Base-by-base conservation (phyloP, 345 rosid species). In the Syzygium grande region DNA sequence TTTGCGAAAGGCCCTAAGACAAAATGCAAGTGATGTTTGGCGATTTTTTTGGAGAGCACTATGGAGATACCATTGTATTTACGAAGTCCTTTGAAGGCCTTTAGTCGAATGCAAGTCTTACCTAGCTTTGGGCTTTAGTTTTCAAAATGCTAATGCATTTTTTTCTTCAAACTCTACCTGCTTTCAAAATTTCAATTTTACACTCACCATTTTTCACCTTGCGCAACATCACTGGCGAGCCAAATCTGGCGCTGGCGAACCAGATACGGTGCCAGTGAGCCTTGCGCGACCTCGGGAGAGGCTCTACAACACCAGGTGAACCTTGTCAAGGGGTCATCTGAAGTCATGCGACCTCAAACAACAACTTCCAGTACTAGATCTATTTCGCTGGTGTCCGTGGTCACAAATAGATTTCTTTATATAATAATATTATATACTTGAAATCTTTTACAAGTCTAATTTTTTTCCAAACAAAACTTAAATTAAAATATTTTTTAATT, bases 381-480 rank as follows among this genome's bases (percentile, higher is more conserved):
- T 68, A 1, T 5, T 1, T 34, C 0, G 25, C 11, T 0, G 1
- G 23, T 34, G 38, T 34, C 2, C 7, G 2, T 1, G 1, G 1
- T 73, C 7, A 2, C 25, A 17, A 4, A 2, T 68, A 34, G 21
- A 68, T 68, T 34, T 34, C 16, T 3, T 34, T 68, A 34, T 34
- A 16, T 17, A 30, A 16, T 17, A 7, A 68, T 68, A 2, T 34
- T 68, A 34, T 34, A 17, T 68, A 21, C 23, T 30, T 34, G 34
- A 17, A 68, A 43, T 68, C 46, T 12, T 34, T 41, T 4, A 34
- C 2, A 17, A 34, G 25, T 73, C 3, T 73, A 34, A 23, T 73
- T 73, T 34, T 34, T 68, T 11, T 34, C 17, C 11, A 10, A 19
- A 73, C 5, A 19, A 5, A 25, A 17, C 19, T 9, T 34, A 34